Evolutionary conservation across 768 basidiomycete genomes (phyloP), one percentile per base, ranked within the genome.

Genomic region (Suillus fuscotomentosus): DNA sequence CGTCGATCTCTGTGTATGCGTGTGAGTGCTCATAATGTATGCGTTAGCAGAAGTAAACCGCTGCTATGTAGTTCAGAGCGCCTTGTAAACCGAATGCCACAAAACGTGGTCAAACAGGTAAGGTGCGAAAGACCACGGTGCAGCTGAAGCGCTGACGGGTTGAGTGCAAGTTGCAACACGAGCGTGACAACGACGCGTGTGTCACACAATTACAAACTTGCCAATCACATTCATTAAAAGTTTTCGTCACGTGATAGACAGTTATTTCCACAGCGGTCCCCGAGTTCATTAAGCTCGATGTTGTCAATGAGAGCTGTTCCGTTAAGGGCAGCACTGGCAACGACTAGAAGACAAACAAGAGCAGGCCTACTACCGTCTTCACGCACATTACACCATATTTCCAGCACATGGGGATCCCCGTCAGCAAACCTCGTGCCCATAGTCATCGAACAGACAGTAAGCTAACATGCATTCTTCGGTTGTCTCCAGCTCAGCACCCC

Each of bases 371-470:
- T 60, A 64, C 69, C 68, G 14, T 47, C 69, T 17, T 75, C 70
- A 67, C 83, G 86, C 68, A 72, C 73, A 51, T 86, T 87, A 70
- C 86, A 88, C 66, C 86, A 88, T 24, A 71, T 86, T 34, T 78
- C 85, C 34, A 77, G 80, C 15, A 78, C 79, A 60, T 81, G 79
- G 67, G 67, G 78, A 15, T 66, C 83, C 20, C 84, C 84, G 6
- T 79, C 84, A 34, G 82, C 84, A 36, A 86, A 83, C 75, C 83
- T 97, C 59, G 93, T 97, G 24, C 94, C 94, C 42, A 95, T 95
- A 53, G 94, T 97, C 62, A 92, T 97, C 67, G 94, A 97, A 71
- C 94, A 95, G 76, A 95, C 94, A 27, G 93, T 94, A 69, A 69
- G 80, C 68, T 13, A 36, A 11, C n/a, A 15, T 63, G 34, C 47